Evolutionary conservation across 2,329 filamentous ascomycete genomes (phyloP), one percentile per base, ranked within the genome.

Genomic region (Ascochyta pisi): DNA sequence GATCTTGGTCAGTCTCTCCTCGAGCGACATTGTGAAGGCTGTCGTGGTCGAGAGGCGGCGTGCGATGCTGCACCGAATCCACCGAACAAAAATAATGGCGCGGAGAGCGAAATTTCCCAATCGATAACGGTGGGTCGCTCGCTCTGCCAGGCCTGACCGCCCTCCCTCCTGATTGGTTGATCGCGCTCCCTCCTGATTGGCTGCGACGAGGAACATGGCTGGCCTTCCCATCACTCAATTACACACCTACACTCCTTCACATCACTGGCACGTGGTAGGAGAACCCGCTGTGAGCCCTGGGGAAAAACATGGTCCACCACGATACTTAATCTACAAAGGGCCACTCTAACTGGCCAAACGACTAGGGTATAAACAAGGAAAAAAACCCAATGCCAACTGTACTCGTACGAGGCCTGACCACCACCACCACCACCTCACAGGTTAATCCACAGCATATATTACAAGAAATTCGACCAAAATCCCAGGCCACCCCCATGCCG

Each of bases 1-100:
- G 77, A 98, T 97, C 85, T 96, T 97, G 81, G 94, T 91, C 76
- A 99, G 86, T 83, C 92, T 96, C 82, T 96, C 94, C 76, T 90
- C 87, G 38, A 98, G 81, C 77, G 86, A 86, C 79, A 80, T 80
- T 61, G 61, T 66, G 68, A 47, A 38, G 43, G 58, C 61, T 61
- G 59, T 57, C 48, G 66, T 61, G 52, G 58, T 52, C 22, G 51
- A 58, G 50, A 54, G 55, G 42, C 47, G 50, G 49, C 19, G 2
- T 19, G 44, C 44, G 46, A 13, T 27, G 45, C 35, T 38, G 40
- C 49, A 16, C 43, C 41, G 46, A 35, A 31, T 13, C 12, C 29
- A 31, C 29, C 12, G 29, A 31, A 31, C 43, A 52, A 52, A 34
- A 48, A 49, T 50, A 46, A 50, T 47, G 50, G 41, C 50, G 35